Evolutionary conservation across 2,329 filamentous ascomycete species (phyloP).

Genomic region (Corynespora cassiicola): DNA sequence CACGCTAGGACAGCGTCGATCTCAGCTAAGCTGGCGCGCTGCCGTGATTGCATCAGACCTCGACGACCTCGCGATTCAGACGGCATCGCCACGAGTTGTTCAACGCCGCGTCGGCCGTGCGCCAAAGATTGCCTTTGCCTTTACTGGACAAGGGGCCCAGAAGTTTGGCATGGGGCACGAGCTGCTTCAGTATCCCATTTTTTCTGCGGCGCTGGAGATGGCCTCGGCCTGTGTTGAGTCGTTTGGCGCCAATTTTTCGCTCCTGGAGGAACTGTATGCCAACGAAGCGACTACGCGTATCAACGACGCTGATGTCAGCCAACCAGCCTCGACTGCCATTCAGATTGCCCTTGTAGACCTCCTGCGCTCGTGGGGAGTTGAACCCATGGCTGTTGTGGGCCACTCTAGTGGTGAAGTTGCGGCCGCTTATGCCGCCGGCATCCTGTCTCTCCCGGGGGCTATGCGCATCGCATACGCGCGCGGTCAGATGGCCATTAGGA

Average conservation of each 20-base stretch:
- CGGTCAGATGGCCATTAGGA: conserved; percentile 4
- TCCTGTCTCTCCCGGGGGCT: conserved; percentile 9
- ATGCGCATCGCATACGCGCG: conserved; percentile 17
- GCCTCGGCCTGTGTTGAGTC: background rate
- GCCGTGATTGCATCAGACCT: conserved; percentile 1
- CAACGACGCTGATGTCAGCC: conserved; percentile 13
- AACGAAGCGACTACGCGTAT: conserved; percentile 7
- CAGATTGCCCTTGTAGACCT: conserved; percentile 17
- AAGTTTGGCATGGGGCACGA: conserved; percentile 31
- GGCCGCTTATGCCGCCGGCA: conserved; percentile 7
- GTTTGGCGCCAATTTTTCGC: conserved; percentile 1
- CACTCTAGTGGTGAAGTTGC: conserved; percentile 6
- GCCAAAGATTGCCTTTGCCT: conserved; percentile 23
- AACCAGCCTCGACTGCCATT: conserved; percentile 17
- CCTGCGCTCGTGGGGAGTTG: background rate
- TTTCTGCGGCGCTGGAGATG: conserved; percentile 10
- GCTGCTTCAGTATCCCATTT: conserved; percentile 19
- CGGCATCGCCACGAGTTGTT: background rate
- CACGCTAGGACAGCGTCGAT: background rate
- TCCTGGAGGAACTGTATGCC: background rate
- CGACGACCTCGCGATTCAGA: conserved; percentile 1
- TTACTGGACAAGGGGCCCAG: conserved; percentile 42
- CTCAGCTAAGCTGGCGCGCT: conserved; percentile 1
- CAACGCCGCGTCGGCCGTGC: conserved; percentile 1
- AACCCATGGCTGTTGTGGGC: conserved; percentile 12